A percentile compares a stretch with the other conserved stretches of the same genome.
phyloP scores from a whole-genome alignment of 805 yeast genomes.

The Starmerella geochares region DNA sequence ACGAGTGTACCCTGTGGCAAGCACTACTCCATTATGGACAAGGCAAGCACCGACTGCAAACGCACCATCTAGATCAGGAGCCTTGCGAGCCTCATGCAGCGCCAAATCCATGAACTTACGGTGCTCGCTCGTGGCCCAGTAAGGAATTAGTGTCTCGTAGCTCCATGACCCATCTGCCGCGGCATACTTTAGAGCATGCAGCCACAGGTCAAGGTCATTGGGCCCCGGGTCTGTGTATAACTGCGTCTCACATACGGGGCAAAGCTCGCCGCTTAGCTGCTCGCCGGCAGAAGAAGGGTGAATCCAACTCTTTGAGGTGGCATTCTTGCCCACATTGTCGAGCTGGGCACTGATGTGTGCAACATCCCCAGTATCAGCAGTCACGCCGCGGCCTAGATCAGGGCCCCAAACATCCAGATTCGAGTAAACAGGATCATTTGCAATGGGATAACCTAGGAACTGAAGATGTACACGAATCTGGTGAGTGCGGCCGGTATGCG shows the following conservation, averaged over 20 bases:
- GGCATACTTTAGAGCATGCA: conserved; percentile 78
- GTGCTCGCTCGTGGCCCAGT: conserved; percentile 64
- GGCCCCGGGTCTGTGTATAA: conserved; percentile 82
- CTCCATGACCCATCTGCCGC: conserved; percentile 46
- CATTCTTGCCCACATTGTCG: conserved; percentile 60
- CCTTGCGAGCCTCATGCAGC: conserved; percentile 62
- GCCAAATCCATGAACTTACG: conserved; percentile 63
- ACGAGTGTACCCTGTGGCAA: conserved; percentile 80
- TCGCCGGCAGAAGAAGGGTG: conserved; percentile 46
- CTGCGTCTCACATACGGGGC: conserved; percentile 58
- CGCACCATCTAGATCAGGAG: conserved; percentile 74
- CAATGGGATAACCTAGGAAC: conserved; percentile 78
- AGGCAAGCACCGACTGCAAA: conserved; percentile 91
- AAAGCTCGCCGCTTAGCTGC: conserved; percentile 44
- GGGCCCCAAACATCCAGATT: conserved; percentile 74
- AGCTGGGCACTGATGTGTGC: conserved; percentile 41
- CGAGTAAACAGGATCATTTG: conserved; percentile 85
- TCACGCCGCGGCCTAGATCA: conserved; percentile 53
- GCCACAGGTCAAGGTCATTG: conserved; percentile 76
- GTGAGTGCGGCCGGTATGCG: conserved; percentile 88
- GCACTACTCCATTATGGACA: conserved; percentile 48
- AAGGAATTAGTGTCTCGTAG: conserved; percentile 65
- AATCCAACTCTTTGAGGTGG: conserved; percentile 56
- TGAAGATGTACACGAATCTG: conserved; percentile 92
- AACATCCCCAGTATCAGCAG: conserved; percentile 33